phyloP scores from a whole-genome alignment of 2,329 filamentous ascomycete genomes.

The Sphaerulina vaccinii region DNA sequence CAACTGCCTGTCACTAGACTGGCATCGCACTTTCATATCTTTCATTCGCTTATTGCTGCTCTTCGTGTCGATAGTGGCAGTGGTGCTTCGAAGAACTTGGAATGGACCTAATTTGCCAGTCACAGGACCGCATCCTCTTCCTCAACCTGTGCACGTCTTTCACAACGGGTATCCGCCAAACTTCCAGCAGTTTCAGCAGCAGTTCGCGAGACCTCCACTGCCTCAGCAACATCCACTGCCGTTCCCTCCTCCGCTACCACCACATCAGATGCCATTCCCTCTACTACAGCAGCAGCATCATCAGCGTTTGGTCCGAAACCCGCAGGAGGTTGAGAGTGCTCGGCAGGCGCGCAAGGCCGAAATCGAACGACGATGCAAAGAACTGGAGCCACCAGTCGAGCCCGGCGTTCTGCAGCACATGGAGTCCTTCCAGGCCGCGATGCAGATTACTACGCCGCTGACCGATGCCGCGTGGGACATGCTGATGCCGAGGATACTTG shows the following conservation, averaged over 20 bases:
- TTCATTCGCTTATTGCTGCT: background rate
- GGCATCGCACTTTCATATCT: background rate
- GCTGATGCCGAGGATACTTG: conserved; percentile 65
- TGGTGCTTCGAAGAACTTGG: background rate
- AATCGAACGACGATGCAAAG: conserved; percentile 66
- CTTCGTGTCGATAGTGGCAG: background rate
- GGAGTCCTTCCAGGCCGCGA: conserved; percentile 70
- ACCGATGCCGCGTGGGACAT: conserved; percentile 69
- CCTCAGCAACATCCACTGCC: conserved; percentile 7
- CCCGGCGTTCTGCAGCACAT: conserved; percentile 65
- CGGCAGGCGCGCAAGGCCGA: conserved; percentile 65
- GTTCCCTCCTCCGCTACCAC: conserved; percentile 14
- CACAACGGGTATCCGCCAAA: conserved; percentile 18
- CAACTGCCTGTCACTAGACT: background rate
- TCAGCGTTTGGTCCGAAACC: conserved; percentile 52
- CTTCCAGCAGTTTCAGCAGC: conserved; percentile 15
- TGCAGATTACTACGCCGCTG: conserved; percentile 66
- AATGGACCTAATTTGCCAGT: conserved; percentile 8
- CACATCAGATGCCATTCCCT: conserved; percentile 7
- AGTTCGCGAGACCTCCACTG: conserved; percentile 1
- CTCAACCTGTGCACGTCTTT: conserved; percentile 32
- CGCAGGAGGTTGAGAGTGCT: conserved; percentile 62
- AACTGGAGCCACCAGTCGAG: conserved; percentile 65
- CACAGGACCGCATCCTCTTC: conserved; percentile 31
- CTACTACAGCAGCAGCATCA: conserved; percentile 15